These are phyloP conservation scores for Tripterygium wilfordii DNA, from an alignment of 177 flowering plant genomes.

Conservation along the genomic window DNA sequence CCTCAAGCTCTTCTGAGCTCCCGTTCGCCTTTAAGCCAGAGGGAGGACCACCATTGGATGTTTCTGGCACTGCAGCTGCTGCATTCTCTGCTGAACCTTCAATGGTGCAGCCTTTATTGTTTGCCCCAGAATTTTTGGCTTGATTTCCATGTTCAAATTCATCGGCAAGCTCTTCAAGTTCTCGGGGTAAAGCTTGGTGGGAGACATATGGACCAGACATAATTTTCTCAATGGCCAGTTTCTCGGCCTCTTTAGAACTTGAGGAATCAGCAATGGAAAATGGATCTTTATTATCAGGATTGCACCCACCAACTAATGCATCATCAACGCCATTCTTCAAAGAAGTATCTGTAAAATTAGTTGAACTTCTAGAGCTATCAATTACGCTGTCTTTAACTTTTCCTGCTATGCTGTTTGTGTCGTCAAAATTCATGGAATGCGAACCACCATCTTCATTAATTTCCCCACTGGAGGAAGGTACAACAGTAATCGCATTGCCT, in stretches of 20 bases:
- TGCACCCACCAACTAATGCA: no score
- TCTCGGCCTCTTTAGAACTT: constrained; percentile 44
- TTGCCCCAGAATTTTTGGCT: constrained; percentile 14
- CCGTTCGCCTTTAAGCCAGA: constrained; percentile 21
- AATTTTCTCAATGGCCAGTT: constrained; percentile 42
- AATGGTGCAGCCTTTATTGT: constrained; percentile 5
- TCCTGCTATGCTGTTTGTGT: no score
- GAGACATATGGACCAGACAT: constrained; percentile 30
- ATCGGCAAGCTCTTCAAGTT: constrained; percentile 62
- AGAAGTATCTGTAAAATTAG: constrained; percentile 6
- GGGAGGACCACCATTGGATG: constrained; percentile 13
- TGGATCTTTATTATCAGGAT: constrained; percentile 5
- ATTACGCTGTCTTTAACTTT: constrained; percentile 13
- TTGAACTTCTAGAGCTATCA: constrained; percentile 9
- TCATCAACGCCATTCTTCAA: constrained; percentile 14
- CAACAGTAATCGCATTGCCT: constrained; percentile 13
- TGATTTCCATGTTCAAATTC: constrained; percentile 22
- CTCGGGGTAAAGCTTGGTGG: no score
- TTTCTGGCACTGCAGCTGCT: constrained; percentile 6
- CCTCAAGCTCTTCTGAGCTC: constrained; percentile 85
- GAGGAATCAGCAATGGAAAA: constrained; percentile 17
- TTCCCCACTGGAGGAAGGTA: no score
- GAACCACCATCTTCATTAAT: no score
- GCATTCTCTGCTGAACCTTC: constrained; percentile 17
- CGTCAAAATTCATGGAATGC: no score